Conservation (phyloP, 208 protist species). For the Leishmania tropica region DNA sequence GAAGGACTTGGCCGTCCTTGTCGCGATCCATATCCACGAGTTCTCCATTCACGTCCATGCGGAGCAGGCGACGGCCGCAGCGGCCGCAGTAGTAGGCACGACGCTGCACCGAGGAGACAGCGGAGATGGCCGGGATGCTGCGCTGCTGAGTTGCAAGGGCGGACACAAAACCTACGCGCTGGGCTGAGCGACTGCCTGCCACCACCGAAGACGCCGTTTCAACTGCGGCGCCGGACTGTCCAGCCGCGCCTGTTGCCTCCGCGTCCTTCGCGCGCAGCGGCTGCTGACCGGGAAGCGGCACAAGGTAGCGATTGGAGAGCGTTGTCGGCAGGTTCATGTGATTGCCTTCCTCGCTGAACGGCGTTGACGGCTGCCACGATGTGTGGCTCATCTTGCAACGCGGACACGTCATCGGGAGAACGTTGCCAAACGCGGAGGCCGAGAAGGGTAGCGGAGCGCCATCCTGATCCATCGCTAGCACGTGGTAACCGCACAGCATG, state of each 20-base stretch:
- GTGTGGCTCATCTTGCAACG: slow-evolving; percentile 77
- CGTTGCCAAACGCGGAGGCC: slow-evolving; percentile 64
- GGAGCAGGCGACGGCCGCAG: slow-evolving; percentile 71
- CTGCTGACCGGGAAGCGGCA: neutral
- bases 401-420: slow-evolving; percentile 77
- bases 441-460: slow-evolving; percentile 69
- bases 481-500: slow-evolving; percentile 78
- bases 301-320: slow-evolving; percentile 71
- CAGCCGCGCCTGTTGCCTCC: neutral
- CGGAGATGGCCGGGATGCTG: neutral
- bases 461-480: slow-evolving; percentile 83
- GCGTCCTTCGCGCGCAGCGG: neutral
- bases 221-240: neutral
- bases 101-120: slow-evolving; percentile 14
- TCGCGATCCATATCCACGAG: slow-evolving; percentile 79
- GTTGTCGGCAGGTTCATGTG: slow-evolving; percentile 77
- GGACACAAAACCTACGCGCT: neutral
- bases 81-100: slow-evolving; percentile 74
- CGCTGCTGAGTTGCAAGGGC: neutral
- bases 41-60: slow-evolving; percentile 77
- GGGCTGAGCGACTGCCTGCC: too few species aligned
- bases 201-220: neutral
- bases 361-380: slow-evolving; percentile 60
- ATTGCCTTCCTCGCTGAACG: slow-evolving; percentile 75
- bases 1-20: slow-evolving; percentile 56